Evolutionary conservation across 1,139 yeast genomes (phyloP), one percentile per base, ranked within the genome.

Genomic region (Yamadazyma spencermartinsiae): DNA sequence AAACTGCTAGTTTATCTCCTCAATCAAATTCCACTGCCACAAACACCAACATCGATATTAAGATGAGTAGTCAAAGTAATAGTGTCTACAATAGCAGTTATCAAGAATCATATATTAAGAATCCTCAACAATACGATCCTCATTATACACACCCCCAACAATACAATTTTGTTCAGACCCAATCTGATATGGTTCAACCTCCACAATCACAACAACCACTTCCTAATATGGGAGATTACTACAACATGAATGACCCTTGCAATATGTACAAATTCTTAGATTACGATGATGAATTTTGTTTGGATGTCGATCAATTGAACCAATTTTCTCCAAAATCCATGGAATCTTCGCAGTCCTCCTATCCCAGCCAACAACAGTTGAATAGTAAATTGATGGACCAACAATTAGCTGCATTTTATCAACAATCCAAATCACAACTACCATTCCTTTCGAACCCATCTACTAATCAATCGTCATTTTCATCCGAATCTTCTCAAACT

Each of bases 201-300:
- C n/a, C 10, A 28, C 8, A 16, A 28, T 13, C 20, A 15, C n/a
- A 6, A 16, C 8, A 16, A 26, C 16, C 29, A 12, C 4, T 26
- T 14, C 7, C 29, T 6, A 13, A 26, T 7, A 7, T 26, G 12
- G 29, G 29, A 11, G 34, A 27, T 23, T 31, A 21, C 24, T 41
- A 35, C 25, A 38, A 39, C 19, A 26, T 29, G 14, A 38, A 44
- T 18, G 45, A 44, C 34, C 37, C 43, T 16, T 44, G 36, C 34
- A 24, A 35, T 16, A 43, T 39, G 29, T 43, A 38, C 25, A 39
- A 41, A 15, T 24, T 39, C 33, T 60, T 63, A 11, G 75, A 71
- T 46, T 70, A 68, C 48, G 76, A 70, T 46, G 76, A 72, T 45
- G 76, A 69, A 31, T 72, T 55, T 47, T 71, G 77, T 50, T 63